These are phyloP conservation scores for Phytophthora megakarya DNA, from an alignment of 352 stramenopile genomes.

Conservation along the genomic window DNA sequence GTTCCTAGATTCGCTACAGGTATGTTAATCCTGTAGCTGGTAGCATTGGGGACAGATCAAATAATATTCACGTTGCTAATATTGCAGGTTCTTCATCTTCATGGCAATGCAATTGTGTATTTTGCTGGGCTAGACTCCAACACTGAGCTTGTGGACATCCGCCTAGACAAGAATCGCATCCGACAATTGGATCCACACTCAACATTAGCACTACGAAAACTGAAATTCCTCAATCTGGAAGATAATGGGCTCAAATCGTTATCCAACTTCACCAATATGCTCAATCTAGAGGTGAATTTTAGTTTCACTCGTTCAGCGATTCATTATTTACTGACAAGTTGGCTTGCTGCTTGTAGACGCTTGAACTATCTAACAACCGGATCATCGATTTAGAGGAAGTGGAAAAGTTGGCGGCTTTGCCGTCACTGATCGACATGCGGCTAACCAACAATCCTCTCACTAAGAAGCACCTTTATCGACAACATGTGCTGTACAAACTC, in stretches of 20 bases:
- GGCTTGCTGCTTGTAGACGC: slow-evolving; percentile 36
- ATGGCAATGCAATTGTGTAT: slow-evolving; percentile 80
- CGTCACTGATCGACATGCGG: slow-evolving; percentile 68
- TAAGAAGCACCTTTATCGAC: slow-evolving; percentile 86
- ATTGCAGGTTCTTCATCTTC: slow-evolving; percentile 66
- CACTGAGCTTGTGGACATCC: slow-evolving; percentile 68
- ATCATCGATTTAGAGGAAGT: slow-evolving; percentile 80
- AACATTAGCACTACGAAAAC: slow-evolving; percentile 47
- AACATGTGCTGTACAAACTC: slow-evolving; percentile 68
- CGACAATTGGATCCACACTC: slow-evolving; percentile 72
- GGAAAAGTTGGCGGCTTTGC: slow-evolving; percentile 60
- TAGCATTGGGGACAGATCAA: not conserved
- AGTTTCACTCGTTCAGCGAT: not conserved
- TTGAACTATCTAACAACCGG: slow-evolving; percentile 83
- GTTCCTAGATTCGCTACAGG: slow-evolving; percentile 70
- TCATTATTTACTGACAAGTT: slow-evolving; percentile 1
- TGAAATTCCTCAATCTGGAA: slow-evolving; percentile 72
- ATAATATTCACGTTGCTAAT: not conserved
- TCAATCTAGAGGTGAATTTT: slow-evolving; percentile 64
- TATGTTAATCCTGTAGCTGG: slow-evolving; percentile 8
- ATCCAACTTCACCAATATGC: slow-evolving; percentile 66
- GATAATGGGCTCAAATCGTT: slow-evolving; percentile 82
- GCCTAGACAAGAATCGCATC: slow-evolving; percentile 85
- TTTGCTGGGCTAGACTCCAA: slow-evolving; percentile 69
- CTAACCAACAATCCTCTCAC: slow-evolving; percentile 75